Conservation (phyloP, 495 filamentous ascomycete genomes). For the Trichodelitschia bisporula region DNA sequence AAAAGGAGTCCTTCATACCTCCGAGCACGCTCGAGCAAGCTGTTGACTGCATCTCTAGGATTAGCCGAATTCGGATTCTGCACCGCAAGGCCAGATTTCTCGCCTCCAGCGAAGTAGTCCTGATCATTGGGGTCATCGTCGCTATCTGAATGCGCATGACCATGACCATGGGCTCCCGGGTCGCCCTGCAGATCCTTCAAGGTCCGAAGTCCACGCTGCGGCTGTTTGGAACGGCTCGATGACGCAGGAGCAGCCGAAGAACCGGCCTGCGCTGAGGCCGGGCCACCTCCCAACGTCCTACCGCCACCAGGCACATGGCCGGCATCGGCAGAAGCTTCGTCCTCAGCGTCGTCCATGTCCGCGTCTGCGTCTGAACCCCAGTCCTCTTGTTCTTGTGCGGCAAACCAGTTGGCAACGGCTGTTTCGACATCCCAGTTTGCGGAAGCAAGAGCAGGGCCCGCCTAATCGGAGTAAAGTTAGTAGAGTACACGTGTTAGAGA, state of each 20-base stretch:
- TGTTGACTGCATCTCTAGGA: conserved; percentile 41
- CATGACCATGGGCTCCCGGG: conserved; percentile 29
- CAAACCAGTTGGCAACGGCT: conserved; percentile 45
- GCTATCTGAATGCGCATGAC: conserved; percentile 33
- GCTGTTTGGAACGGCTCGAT: conserved; percentile 1
- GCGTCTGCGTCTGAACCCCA: conserved; percentile 15
- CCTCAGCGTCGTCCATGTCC: conserved; percentile 9
- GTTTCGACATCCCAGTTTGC: conserved; percentile 38
- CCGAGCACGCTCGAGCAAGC: conserved; percentile 64
- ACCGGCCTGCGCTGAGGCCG: conserved; percentile 4
- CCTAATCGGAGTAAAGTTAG: too few species aligned
- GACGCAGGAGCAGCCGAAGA: conserved; percentile 4
- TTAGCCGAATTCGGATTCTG: conserved; percentile 41
- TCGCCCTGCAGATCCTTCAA: conserved; percentile 29
- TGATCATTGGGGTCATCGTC: conserved; percentile 39
- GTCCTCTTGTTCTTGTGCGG: conserved; percentile 33
- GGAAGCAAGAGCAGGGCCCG: neutral
- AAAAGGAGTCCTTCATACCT: conserved; percentile 24
- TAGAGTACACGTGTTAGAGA: too few species aligned
- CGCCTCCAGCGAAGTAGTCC: conserved; percentile 82
- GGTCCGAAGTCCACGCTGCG: conserved; percentile 24
- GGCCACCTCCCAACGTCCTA: conserved; percentile 7
- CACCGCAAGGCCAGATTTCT: conserved; percentile 89
- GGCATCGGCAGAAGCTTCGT: conserved; percentile 4
- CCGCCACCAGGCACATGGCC: conserved; percentile 11